phyloP scores from a whole-genome alignment of 495 filamentous ascomycete species.

The Corynascus novoguineensis region DNA sequence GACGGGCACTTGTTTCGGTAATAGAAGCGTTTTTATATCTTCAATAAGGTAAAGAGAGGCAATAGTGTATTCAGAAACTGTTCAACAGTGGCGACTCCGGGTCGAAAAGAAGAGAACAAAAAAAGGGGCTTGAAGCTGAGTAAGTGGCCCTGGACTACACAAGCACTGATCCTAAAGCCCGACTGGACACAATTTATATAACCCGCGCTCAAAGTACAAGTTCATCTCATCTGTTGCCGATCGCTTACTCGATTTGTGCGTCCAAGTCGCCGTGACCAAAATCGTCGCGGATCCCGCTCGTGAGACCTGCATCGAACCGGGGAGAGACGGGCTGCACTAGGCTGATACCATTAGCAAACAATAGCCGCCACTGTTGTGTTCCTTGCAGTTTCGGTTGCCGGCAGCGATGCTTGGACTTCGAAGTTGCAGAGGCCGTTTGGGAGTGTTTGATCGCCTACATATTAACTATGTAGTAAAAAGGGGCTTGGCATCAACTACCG shows the following conservation, averaged over 20 bases:
- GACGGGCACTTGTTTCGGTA: conserved; percentile 13
- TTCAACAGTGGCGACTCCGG: conserved; percentile 19
- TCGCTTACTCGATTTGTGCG: not conserved
- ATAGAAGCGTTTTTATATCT: not conserved
- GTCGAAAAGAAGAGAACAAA: conserved; percentile 12
- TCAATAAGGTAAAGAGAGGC: not conserved
- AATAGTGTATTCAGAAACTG: not conserved
- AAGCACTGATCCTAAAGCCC: not conserved
- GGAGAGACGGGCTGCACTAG: not conserved
- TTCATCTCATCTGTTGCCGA: not conserved
- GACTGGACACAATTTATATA: too few species aligned
- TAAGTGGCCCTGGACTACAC: not conserved
- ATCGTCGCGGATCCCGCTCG: conserved; percentile 7
- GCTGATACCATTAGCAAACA: not conserved
- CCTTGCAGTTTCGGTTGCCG: not conserved
- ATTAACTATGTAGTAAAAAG: not conserved
- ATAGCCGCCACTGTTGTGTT: not conserved
- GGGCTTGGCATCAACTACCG: not conserved
- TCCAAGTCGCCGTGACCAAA: conserved; percentile 1
- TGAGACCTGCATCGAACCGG: not conserved
- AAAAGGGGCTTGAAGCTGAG: not conserved
- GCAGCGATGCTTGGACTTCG: not conserved
- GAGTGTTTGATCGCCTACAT: conserved; percentile 1
- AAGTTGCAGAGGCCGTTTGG: not conserved
- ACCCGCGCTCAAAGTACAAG: too few species aligned